Conservation (phyloP, 805 yeast species). For the Starmerella bombicola region DNA sequence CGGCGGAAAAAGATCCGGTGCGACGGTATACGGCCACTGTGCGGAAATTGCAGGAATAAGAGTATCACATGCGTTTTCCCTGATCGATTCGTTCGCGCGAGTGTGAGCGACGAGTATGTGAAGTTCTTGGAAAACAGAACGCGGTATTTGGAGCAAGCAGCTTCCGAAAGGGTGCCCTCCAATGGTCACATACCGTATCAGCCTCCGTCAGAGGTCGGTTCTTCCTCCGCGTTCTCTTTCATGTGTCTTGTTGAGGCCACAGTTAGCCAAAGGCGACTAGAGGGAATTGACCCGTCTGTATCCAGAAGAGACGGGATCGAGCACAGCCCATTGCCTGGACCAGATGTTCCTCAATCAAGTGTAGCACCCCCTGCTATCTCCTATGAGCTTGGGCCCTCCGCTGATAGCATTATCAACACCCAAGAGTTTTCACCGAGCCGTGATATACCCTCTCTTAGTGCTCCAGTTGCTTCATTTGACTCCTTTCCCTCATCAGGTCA, state of each 20-base stretch:
- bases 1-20: background rate
- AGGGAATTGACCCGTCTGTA: background rate
- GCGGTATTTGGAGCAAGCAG: background rate
- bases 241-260: background rate
- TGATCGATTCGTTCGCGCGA: background rate
- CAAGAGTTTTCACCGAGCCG: no score
- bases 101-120: constrained; percentile 1
- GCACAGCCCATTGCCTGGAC: background rate
- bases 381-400: background rate
- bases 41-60: background rate
- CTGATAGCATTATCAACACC: no score
- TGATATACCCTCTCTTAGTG: no score
- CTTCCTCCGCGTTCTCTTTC: background rate
- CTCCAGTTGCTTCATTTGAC: no score
- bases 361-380: no score
- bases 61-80: background rate
- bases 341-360: no score
- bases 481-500: no score
- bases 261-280: background rate
- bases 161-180: background rate
- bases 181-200: background rate
- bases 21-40: background rate
- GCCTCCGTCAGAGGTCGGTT: background rate
- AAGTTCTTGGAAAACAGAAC: background rate
- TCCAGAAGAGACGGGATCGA: background rate